Percentiles rank a stretch among this genome's conserved stretches.
Conservation (phyloP, 2,329 filamentous ascomycete species). For the Paracoccidioides lutzii region DNA sequence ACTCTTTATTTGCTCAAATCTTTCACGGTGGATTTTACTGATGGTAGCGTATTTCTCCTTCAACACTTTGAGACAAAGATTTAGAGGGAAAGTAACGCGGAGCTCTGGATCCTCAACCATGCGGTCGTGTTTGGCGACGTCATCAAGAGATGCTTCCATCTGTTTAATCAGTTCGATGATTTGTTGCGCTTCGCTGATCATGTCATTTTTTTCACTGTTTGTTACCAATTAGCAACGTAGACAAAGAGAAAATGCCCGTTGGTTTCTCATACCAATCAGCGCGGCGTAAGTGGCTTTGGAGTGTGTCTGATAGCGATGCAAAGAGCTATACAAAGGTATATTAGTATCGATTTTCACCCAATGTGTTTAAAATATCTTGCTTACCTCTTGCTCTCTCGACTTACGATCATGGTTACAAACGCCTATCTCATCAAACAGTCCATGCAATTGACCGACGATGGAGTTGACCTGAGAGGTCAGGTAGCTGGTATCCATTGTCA, state of each 20-base stretch:
- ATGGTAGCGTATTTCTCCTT: conserved; percentile 79
- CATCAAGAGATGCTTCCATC: conserved; percentile 83
- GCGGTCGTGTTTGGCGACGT: conserved; percentile 52
- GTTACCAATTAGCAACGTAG: conserved; percentile 6
- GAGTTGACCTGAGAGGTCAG: conserved; percentile 88
- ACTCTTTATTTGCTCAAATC: conserved; percentile 94
- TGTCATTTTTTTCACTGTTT: conserved; percentile 65
- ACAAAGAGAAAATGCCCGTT: background rate
- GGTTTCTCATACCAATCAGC: conserved; percentile 51
- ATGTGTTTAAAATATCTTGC: conserved; percentile 15
- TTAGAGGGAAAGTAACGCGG: conserved; percentile 70
- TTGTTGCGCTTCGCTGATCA: conserved; percentile 79
- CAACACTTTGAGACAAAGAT: conserved; percentile 61
- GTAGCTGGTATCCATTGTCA: conserved; percentile 76
- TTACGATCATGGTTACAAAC: conserved; percentile 90
- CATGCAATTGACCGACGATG: conserved; percentile 85
- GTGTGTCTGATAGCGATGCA: conserved; percentile 74
- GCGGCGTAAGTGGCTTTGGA: conserved; percentile 76
- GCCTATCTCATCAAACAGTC: conserved; percentile 93
- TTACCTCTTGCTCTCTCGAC: conserved; percentile 74
- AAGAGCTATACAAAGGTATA: conserved; percentile 53
- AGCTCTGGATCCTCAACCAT: conserved; percentile 51
- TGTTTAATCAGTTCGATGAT: conserved; percentile 78
- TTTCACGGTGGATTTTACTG: conserved; percentile 71
- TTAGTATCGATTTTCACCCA: background rate